Conservation (phyloP, 352 stramenopile species). For the Globisporangium canariense region DNA sequence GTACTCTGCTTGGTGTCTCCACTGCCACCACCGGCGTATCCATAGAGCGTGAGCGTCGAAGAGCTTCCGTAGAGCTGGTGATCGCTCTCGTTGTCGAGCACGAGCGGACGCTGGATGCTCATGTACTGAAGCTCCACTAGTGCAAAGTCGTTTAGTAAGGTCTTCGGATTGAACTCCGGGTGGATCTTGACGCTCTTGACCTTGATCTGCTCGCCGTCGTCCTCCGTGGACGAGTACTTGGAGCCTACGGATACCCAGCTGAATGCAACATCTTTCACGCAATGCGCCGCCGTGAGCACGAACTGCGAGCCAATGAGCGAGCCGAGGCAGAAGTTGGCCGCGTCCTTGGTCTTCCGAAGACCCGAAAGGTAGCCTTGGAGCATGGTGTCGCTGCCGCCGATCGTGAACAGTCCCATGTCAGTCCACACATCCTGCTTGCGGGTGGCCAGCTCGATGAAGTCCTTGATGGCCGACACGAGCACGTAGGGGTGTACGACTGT, state of each 20-base stretch:
- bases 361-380: conserved; percentile 29
- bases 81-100: conserved; percentile 19
- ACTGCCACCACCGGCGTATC: conserved; percentile 5
- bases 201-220: conserved; percentile 41
- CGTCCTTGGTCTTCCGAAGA: conserved; percentile 17
- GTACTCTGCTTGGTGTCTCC: not conserved
- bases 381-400: conserved; percentile 16
- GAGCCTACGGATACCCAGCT: conserved; percentile 30
- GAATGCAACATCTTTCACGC: conserved; percentile 19
- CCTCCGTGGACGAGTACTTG: conserved; percentile 18
- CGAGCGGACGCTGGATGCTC: conserved; percentile 31
- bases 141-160: conserved; percentile 29
- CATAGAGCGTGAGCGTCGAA: conserved; percentile 22
- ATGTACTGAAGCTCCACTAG: conserved; percentile 39
- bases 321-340: conserved; percentile 30
- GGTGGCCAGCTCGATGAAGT: conserved; percentile 25
- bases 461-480: conserved; percentile 19
- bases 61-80: not conserved
- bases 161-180: conserved; percentile 20
- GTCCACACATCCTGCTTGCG: conserved; percentile 19
- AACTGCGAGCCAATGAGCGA: conserved; percentile 31
- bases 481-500: conserved; percentile 19
- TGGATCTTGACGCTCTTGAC: conserved; percentile 29
- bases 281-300: conserved; percentile 39
- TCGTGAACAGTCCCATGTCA: conserved; percentile 14